A percentile compares a stretch with the other conserved stretches of the same genome.
phyloP scores from a whole-genome alignment of 257 asterid species.

The Salvia hispanica region DNA sequence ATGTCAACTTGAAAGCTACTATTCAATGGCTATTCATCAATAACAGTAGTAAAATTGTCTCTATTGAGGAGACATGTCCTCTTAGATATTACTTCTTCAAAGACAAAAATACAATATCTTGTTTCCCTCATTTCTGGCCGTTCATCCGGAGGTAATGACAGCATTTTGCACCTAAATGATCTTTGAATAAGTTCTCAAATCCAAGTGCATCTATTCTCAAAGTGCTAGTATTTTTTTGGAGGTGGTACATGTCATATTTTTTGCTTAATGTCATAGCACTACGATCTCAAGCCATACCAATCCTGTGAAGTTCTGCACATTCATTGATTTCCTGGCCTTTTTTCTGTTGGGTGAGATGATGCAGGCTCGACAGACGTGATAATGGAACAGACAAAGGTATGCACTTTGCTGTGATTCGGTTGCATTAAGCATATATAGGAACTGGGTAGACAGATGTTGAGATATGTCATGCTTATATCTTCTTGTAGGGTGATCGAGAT shows the following conservation, averaged over 20 bases:
- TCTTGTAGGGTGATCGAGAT: slow-evolving; percentile 36
- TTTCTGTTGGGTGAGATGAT: neutral
- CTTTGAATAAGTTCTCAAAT: neutral
- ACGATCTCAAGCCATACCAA: neutral
- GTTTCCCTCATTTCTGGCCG: neutral
- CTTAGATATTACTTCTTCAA: neutral
- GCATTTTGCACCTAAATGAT: neutral
- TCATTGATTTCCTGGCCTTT: slow-evolving; percentile 1
- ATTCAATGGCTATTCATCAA: neutral
- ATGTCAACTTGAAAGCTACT: neutral
- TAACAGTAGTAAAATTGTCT: neutral
- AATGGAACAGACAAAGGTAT: slow-evolving; percentile 34
- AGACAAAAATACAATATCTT: neutral
- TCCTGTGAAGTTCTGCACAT: neutral
- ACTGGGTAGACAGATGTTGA: slow-evolving; percentile 9
- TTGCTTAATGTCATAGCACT: neutral
- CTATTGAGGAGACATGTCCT: neutral
- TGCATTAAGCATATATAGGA: slow-evolving; percentile 9
- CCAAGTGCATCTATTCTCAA: neutral
- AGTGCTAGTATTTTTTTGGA: neutral
- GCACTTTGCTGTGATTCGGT: slow-evolving; percentile 17
- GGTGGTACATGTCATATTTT: neutral
- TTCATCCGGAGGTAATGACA: neutral
- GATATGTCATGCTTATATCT: slow-evolving; percentile 18
- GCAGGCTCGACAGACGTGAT: slow-evolving; percentile 34